Base-by-base conservation (phyloP, 495 filamentous ascomycete genomes). In the Letharia columbiana region DNA sequence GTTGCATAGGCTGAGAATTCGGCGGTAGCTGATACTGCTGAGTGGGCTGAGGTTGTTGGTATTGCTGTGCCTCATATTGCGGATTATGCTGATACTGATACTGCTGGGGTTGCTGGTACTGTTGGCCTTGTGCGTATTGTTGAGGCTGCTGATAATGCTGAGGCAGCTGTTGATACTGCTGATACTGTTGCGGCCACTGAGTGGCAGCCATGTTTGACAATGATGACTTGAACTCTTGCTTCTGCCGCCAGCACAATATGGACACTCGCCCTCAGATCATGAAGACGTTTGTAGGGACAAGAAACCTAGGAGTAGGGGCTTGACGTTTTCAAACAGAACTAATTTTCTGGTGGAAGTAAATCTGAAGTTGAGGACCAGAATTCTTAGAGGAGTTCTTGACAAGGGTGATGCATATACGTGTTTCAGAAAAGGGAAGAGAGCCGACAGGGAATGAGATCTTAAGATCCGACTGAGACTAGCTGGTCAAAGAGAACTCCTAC, bases 41-140 rank as follows among this genome's bases (percentile, higher is more conserved):
- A 57, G 61, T 61, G 20, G 45, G 64, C 39, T 63, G 57, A 5
- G 60, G 11, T 60, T 66, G 66, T 62, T 71, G 69, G 47, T 66
- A 52, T 18, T 64, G 62, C 39, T 44, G 62, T 60, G 60, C 33
- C 56, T 60, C 45, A 5, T 52, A 31, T 56, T 66, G 66, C 62
- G 69, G 69, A 41, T 66, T 45, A 11, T 64, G 60, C 39, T 44
- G 63, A 54, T 52, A 20, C 56, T 61, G 66, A 15, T 66, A 63
- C 33, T 69, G 71, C 56, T 62, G 69, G 39, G 31, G 60, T 28
- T 57, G 66, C 63, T 71, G 70, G 44, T 71, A 67, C 23, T 63
- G 70, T 50, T 68, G 63, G 20, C 62, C 65, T 64, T 60, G 66
- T 20, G 31, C 13, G 61, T 64, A 52, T 17, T 56, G 65, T 40